These are phyloP conservation scores for Globisporangium emineosum DNA, from an alignment of 352 stramenopile genomes.

Conservation along the genomic window DNA sequence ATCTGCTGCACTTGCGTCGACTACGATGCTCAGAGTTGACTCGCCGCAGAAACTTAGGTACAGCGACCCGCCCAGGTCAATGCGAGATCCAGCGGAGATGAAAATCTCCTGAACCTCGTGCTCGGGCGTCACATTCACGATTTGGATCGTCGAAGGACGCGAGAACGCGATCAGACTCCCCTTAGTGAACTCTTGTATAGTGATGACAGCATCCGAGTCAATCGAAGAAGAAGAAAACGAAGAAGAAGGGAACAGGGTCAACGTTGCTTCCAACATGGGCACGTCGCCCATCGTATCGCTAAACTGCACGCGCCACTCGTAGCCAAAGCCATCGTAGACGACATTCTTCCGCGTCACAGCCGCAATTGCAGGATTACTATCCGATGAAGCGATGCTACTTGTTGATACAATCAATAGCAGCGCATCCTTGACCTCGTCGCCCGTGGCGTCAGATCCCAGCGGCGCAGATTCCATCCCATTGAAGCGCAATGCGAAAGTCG, in stretches of 20 bases:
- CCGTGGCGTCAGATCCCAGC: slow-evolving; percentile 42
- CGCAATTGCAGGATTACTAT: neutral
- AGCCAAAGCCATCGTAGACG: slow-evolving; percentile 51
- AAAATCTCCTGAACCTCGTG: slow-evolving; percentile 74
- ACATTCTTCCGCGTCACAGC: slow-evolving; percentile 41
- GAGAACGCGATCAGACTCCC: slow-evolving; percentile 31
- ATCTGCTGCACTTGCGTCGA: slow-evolving; percentile 34
- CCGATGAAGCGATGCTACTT: neutral
- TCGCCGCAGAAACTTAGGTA: slow-evolving; percentile 65
- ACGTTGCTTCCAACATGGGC: slow-evolving; percentile 23
- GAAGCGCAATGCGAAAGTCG: slow-evolving; percentile 35
- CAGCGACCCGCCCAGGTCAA: slow-evolving; percentile 56
- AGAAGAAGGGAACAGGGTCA: neutral
- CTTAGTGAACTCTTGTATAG: slow-evolving; percentile 40
- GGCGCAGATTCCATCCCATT: slow-evolving; percentile 9
- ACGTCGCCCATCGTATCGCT: slow-evolving; percentile 53
- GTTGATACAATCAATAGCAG: neutral
- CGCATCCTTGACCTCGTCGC: slow-evolving; percentile 25
- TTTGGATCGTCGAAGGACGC: slow-evolving; percentile 17
- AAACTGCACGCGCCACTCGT: slow-evolving; percentile 72
- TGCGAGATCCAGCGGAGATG: slow-evolving; percentile 52
- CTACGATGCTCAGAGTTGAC: slow-evolving; percentile 40
- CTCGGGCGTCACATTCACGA: slow-evolving; percentile 23
- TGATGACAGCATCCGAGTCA: slow-evolving; percentile 25
- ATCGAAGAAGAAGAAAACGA: slow-evolving; percentile 9